Evolutionary conservation across 2,329 filamentous ascomycete genomes (phyloP).

Genomic region (Monilinia laxa): DNA sequence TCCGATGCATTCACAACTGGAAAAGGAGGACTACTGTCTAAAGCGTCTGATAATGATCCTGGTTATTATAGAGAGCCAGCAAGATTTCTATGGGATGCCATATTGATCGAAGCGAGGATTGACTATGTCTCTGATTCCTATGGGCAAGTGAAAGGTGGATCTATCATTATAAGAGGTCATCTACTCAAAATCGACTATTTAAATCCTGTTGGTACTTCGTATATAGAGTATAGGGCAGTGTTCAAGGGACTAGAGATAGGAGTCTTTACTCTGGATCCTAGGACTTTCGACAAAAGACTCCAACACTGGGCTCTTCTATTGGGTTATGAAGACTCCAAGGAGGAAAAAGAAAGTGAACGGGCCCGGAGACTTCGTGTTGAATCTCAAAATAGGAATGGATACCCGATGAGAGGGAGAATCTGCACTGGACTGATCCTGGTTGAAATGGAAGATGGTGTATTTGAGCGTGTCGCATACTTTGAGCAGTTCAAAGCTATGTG

Average conservation of each 20-base stretch:
- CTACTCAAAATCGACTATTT: background rate
- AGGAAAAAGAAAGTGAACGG: background rate
- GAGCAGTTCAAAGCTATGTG: no score
- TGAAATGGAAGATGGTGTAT: no score
- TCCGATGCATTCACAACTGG: background rate
- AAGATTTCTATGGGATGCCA: background rate
- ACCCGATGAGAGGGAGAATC: no score
- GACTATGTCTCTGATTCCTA: background rate
- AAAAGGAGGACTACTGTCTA: background rate
- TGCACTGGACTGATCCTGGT: no score
- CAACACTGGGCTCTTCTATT: background rate
- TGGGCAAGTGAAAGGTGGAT: background rate
- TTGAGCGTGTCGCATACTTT: no score
- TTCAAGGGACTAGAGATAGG: background rate
- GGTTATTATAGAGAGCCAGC: background rate
- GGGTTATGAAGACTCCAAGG: background rate
- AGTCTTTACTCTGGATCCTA: background rate
- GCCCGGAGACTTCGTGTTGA: no score
- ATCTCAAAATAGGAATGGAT: no score
- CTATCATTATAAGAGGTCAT: background rate
- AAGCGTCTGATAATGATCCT: background rate
- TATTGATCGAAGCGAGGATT: background rate
- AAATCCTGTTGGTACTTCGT: background rate
- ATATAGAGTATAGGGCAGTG: background rate
- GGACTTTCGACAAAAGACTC: background rate